A percentile compares a stretch with the other conserved stretches of the same genome.
Conservation (phyloP, 257 asterid species). For the Coffea canephora region DNA sequence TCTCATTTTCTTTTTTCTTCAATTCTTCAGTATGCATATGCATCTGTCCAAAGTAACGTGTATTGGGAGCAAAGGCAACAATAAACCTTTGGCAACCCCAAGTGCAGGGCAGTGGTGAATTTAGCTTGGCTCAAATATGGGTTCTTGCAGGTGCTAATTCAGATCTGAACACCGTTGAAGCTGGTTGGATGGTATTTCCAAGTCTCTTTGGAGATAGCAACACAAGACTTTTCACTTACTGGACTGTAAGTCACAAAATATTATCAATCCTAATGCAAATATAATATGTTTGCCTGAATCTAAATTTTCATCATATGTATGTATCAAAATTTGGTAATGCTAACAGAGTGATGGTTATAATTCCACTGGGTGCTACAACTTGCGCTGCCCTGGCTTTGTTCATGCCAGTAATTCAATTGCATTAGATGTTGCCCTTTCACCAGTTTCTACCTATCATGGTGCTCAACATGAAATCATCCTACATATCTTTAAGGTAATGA, state of each 20-base stretch:
- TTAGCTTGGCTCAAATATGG: constrained; percentile 32
- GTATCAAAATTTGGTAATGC: no score
- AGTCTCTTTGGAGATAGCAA: not conserved
- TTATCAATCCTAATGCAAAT: no score
- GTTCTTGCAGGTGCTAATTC: constrained; percentile 9
- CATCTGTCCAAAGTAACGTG: not conserved
- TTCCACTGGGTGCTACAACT: no score
- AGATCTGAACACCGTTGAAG: constrained; percentile 24
- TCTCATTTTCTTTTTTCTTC: constrained; percentile 35
- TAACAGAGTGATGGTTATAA: not conserved
- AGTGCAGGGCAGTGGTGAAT: constrained; percentile 9
- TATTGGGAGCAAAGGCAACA: constrained; percentile 27
- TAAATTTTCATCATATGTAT: no score
- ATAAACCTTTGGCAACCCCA: constrained; percentile 27
- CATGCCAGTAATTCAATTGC: no score
- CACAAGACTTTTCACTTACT: not conserved
- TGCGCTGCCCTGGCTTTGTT: no score
- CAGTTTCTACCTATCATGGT: no score
- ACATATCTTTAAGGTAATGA: no score
- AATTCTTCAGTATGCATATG: constrained; percentile 65
- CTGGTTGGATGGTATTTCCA: constrained; percentile 22
- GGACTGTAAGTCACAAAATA: not conserved
- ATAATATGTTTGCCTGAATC: no score
- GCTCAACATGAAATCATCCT: no score
- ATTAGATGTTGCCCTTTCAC: no score